These are phyloP conservation scores for Mucor velutinosus DNA, from an alignment of 371 early-diverging fungal genomes.

Conservation along the genomic window DNA sequence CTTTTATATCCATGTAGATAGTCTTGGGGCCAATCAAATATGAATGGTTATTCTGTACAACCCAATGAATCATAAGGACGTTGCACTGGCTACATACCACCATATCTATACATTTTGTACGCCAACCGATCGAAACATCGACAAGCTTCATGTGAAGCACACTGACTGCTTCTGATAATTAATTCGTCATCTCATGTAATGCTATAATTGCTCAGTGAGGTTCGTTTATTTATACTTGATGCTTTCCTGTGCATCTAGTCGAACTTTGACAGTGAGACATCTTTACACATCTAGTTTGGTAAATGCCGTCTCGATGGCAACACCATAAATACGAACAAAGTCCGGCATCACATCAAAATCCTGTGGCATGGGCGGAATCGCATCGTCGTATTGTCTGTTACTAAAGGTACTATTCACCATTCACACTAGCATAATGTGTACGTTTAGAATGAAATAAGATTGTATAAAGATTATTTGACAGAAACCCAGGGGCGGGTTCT, in stretches of 20 bases:
- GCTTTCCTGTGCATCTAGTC: too few relatives aligned
- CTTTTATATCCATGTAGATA: background rate
- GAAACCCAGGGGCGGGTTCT: background rate
- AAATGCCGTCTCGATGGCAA: background rate
- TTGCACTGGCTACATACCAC: background rate
- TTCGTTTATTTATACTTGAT: too few relatives aligned
- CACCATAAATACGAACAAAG: background rate
- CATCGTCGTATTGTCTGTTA: background rate
- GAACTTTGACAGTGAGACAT: too few relatives aligned
- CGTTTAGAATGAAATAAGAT: background rate
- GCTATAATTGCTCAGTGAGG: background rate
- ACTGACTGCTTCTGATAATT: background rate
- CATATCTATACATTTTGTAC: background rate
- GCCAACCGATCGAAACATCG: background rate
- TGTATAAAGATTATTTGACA: background rate
- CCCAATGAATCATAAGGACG: background rate
- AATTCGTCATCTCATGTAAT: background rate
- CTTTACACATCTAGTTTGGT: background rate
- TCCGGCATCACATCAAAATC: background rate
- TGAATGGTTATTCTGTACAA: background rate
- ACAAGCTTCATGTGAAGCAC: background rate
- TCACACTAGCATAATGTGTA: background rate
- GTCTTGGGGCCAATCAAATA: conserved; percentile 1
- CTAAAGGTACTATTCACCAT: background rate
- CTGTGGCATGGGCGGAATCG: background rate